phyloP scores from a whole-genome alignment of 257 asterid genomes.

The Plantago elongata region DNA sequence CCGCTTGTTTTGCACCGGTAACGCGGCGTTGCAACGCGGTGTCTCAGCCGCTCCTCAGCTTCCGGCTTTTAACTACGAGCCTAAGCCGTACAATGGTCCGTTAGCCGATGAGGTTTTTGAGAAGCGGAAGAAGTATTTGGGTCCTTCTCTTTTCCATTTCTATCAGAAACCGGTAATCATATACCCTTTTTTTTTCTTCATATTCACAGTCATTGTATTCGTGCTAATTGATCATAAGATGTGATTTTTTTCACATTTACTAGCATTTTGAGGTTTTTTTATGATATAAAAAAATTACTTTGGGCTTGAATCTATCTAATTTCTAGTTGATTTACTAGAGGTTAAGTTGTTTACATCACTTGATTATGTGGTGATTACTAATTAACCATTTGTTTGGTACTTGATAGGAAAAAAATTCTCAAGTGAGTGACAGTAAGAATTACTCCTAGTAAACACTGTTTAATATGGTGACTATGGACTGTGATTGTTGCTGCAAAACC shows the following conservation, averaged over 20 bases:
- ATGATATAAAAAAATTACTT: not conserved
- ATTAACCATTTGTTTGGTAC: too few species aligned
- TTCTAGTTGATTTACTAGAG: too few species aligned
- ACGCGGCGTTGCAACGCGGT: slow-evolving; percentile 26
- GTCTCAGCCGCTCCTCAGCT: slow-evolving; percentile 48
- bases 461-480: too few species aligned
- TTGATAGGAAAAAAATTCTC: too few species aligned
- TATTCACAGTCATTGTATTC: not conserved
- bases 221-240: not conserved
- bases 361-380: too few species aligned
- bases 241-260: too few species aligned
- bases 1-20: slow-evolving; percentile 19
- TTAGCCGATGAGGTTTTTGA: slow-evolving; percentile 62
- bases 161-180: slow-evolving; percentile 79
- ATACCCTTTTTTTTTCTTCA: not conserved
- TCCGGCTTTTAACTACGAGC: slow-evolving; percentile 70
- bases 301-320: too few species aligned
- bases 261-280: not conserved
- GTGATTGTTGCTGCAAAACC: too few species aligned
- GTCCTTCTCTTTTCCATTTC: slow-evolving; percentile 81
- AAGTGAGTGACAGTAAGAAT: too few species aligned
- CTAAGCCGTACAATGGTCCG: slow-evolving; percentile 76
- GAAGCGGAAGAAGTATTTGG: slow-evolving; percentile 73
- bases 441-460: too few species aligned
- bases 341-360: too few species aligned